Percentiles rank a stretch among this genome's conserved stretches.
phyloP scores from a whole-genome alignment of 305 asterid genomes.

The Rubia tinctorum region DNA sequence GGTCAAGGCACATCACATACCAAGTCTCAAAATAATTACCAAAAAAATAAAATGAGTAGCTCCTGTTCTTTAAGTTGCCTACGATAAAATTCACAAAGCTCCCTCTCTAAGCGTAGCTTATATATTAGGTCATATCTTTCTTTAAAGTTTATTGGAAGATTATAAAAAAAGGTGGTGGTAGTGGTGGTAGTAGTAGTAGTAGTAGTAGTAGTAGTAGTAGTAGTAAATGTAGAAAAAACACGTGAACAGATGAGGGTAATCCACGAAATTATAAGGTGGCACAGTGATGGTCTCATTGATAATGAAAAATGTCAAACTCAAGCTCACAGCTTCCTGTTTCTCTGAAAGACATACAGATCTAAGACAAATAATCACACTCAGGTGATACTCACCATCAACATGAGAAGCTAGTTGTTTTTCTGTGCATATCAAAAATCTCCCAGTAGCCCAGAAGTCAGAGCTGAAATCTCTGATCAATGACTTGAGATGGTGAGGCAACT shows the following conservation, averaged over 20 bases:
- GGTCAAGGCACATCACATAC: not conserved
- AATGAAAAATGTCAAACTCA: not conserved
- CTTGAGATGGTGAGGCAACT: slow-evolving; percentile 47
- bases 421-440: slow-evolving; percentile 61
- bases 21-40: not conserved
- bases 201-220: not conserved
- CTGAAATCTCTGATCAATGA: slow-evolving; percentile 45
- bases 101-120: too few species aligned
- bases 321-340: not conserved
- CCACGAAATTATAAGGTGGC: not conserved
- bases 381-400: slow-evolving; percentile 44
- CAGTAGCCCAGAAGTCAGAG: slow-evolving; percentile 68
- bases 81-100: too few species aligned
- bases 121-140: too few species aligned
- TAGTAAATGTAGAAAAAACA: not conserved
- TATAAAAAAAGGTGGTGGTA: too few species aligned
- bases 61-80: not conserved
- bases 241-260: not conserved
- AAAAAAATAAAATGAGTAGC: not conserved
- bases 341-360: not conserved
- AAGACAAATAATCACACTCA: not conserved
- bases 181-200: too few species aligned
- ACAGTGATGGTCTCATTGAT: not conserved
- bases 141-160: too few species aligned
- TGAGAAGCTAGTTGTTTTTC: slow-evolving; percentile 60